A percentile compares a stretch with the other conserved stretches of the same genome.
Evolutionary conservation across 2,329 filamentous ascomycete species (phyloP).

Genomic region (Karstenula rhodostoma): DNA sequence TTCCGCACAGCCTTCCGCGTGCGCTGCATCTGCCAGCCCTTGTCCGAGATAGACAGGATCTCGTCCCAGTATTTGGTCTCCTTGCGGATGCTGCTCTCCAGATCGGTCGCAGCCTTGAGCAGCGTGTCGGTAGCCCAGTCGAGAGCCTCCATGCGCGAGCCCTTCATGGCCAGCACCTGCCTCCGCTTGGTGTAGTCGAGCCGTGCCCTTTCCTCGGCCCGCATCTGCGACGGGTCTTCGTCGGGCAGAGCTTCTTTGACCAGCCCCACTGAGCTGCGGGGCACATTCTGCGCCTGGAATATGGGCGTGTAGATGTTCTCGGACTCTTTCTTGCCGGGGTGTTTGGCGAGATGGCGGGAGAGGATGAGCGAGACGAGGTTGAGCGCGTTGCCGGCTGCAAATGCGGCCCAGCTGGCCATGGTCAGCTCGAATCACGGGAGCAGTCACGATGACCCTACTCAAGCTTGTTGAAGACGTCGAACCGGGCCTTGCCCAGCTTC

Average conservation of each 20-base stretch:
- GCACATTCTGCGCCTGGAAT: constrained; percentile 48
- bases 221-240: constrained; percentile 19
- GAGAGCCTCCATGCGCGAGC: constrained; percentile 82
- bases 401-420: constrained; percentile 38
- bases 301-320: constrained; percentile 37
- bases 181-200: constrained; percentile 44
- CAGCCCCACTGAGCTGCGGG: constrained; percentile 41
- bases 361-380: constrained; percentile 44
- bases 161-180: constrained; percentile 62
- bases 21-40: constrained; percentile 78
- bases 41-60: constrained; percentile 79
- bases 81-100: constrained; percentile 78
- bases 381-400: constrained; percentile 42
- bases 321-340: constrained; percentile 23
- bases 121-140: constrained; percentile 78
- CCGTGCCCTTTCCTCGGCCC: constrained; percentile 42
- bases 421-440: constrained; percentile 33
- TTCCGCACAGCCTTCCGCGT: constrained; percentile 61
- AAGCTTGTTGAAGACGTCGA: constrained; percentile 53
- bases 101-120: constrained; percentile 72
- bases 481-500: constrained; percentile 50
- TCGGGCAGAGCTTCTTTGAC: constrained; percentile 33
- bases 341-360: constrained; percentile 39
- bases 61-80: constrained; percentile 92
- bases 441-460: constrained; percentile 58